phyloP scores from a whole-genome alignment of 371 early-diverging fungal species.

The Mucor mucedo region DNA sequence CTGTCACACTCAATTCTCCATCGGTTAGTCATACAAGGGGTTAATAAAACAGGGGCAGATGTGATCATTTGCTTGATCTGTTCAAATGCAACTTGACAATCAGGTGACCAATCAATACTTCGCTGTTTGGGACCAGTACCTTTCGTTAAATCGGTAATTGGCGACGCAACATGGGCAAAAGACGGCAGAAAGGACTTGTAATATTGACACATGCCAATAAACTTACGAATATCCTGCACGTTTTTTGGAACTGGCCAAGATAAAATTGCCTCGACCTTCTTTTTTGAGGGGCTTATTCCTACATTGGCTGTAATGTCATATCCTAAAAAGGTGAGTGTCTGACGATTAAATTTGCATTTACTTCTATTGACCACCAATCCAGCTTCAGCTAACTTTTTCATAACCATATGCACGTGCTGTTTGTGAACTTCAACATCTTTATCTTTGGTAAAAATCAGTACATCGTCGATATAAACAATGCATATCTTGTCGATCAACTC shows the following conservation, averaged over 20 bases:
- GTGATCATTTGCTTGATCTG: conserved; percentile 11
- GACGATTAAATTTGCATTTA: conserved; percentile 55
- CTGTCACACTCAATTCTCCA: conserved; percentile 45
- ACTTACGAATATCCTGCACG: conserved; percentile 38
- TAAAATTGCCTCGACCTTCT: conserved; percentile 31
- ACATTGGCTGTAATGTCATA: conserved; percentile 29
- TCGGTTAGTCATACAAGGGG: conserved; percentile 25
- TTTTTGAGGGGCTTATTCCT: conserved; percentile 33
- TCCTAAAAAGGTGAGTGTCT: conserved; percentile 53
- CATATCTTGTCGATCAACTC: conserved; percentile 39
- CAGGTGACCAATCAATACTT: neutral
- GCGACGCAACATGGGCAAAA: conserved; percentile 39
- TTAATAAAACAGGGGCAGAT: conserved; percentile 13
- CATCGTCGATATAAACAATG: conserved; percentile 62
- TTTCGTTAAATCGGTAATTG: conserved; percentile 41
- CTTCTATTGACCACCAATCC: conserved; percentile 38
- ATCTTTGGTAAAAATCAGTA: conserved; percentile 54
- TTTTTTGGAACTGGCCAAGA: conserved; percentile 42
- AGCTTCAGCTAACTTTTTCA: conserved; percentile 34
- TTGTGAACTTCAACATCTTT: conserved; percentile 43
- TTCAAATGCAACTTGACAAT: conserved; percentile 3
- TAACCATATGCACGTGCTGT: conserved; percentile 38
- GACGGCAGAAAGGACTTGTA: conserved; percentile 38
- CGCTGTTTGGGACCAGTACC: conserved; percentile 23
- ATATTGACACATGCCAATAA: conserved; percentile 33